Conservation (phyloP, 257 asterid species). For the Solanum commersonii region DNA sequence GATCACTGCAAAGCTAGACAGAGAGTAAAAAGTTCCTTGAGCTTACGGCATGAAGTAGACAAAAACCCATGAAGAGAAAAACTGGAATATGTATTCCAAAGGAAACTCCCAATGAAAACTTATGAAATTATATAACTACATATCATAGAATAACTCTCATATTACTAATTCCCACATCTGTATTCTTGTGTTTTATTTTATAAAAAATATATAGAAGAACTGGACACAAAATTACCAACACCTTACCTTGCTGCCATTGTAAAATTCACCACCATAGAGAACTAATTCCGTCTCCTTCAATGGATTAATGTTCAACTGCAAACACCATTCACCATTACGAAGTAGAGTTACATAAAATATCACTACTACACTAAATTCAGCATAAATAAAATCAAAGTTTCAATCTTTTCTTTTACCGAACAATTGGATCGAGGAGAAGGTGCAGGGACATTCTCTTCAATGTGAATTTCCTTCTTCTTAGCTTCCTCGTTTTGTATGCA, state of each 20-base stretch:
- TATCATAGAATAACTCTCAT: background rate
- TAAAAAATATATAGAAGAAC: background rate
- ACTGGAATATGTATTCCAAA: background rate
- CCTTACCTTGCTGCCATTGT: slow-evolving; percentile 85
- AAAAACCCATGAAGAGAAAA: background rate
- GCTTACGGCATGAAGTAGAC: background rate
- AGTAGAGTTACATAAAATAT: background rate
- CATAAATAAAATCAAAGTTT: background rate
- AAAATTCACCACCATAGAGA: slow-evolving; percentile 94
- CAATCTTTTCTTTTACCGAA: slow-evolving; percentile 37
- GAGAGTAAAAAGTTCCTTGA: background rate
- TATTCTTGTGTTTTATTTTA: background rate
- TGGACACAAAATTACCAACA: background rate
- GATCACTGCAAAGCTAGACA: background rate
- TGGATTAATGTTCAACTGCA: slow-evolving; percentile 77
- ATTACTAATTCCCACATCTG: background rate
- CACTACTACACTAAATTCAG: background rate
- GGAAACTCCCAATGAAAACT: background rate
- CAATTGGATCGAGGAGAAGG: slow-evolving; percentile 99
- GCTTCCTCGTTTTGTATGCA: slow-evolving; percentile 91
- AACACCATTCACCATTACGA: background rate
- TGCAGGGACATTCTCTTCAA: slow-evolving; percentile 84
- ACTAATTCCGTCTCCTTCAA: slow-evolving; percentile 82
- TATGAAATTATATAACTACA: background rate
- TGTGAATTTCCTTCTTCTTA: slow-evolving; percentile 85